Evolutionary conservation across 2,329 filamentous ascomycete genomes (phyloP).

Genomic region (Knoxdaviesia capensis): DNA sequence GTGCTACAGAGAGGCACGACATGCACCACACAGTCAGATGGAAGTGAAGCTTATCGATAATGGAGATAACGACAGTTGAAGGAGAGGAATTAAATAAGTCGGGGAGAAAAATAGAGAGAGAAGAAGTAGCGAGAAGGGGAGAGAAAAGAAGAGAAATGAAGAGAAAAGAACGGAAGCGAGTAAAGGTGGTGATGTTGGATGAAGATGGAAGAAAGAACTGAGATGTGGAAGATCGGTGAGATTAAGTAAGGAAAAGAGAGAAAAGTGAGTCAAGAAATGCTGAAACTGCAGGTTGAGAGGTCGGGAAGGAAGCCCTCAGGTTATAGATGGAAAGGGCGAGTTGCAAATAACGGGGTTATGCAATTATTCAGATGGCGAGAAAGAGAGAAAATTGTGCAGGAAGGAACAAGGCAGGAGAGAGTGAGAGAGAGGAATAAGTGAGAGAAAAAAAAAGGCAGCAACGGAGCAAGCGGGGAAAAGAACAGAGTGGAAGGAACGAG

Average conservation of each 20-base stretch:
- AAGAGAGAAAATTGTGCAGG: background rate
- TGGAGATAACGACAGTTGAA: too few species aligned
- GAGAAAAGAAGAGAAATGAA: background rate
- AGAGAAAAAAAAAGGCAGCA: constrained; percentile 4
- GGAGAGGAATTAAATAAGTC: too few species aligned
- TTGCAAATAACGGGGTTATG: too few species aligned
- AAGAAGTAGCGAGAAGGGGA: background rate
- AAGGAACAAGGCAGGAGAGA: background rate
- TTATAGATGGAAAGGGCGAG: too few species aligned
- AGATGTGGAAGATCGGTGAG: background rate
- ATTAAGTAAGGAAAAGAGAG: background rate
- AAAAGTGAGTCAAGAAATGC: constrained; percentile 2
- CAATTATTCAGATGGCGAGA: too few species aligned
- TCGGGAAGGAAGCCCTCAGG: too few species aligned
- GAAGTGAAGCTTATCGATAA: too few species aligned
- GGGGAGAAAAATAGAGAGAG: background rate
- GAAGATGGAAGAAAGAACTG: background rate
- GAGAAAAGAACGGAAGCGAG: background rate
- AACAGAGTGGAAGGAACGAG: background rate
- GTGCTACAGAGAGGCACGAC: too few species aligned
- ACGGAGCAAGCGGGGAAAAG: background rate
- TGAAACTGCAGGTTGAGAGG: too few species aligned
- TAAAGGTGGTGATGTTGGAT: background rate
- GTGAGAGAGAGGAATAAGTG: constrained; percentile 6
- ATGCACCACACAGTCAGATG: too few species aligned